phyloP scores from a whole-genome alignment of 2,329 filamentous ascomycete species.

The Colletotrichum kahawae region DNA sequence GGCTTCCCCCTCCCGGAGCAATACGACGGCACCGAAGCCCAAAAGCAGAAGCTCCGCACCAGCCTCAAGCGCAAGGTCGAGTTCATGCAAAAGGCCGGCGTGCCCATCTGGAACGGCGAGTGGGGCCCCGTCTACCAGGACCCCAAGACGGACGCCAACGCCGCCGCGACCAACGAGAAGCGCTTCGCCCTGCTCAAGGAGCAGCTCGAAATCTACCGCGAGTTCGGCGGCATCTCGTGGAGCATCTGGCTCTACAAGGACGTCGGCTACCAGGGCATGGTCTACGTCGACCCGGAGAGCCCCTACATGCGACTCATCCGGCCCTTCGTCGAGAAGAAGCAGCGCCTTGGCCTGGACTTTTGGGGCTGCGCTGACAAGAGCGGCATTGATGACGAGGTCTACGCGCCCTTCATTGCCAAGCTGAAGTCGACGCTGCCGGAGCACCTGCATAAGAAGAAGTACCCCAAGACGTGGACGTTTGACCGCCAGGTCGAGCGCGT shows the following conservation, averaged over 20 bases:
- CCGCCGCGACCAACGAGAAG: constrained; percentile 41
- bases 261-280: constrained; percentile 61
- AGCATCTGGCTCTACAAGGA: constrained; percentile 67
- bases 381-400: constrained; percentile 40
- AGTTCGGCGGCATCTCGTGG: constrained; percentile 52
- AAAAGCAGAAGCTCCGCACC: constrained; percentile 43
- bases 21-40: constrained; percentile 44
- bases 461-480: constrained; percentile 56
- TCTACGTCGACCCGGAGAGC: constrained; percentile 49
- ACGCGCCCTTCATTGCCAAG: constrained; percentile 42
- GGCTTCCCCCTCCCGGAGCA: constrained; percentile 50
- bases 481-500: constrained; percentile 54
- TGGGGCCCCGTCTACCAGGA: constrained; percentile 56
- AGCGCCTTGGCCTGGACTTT: constrained; percentile 55
- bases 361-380: constrained; percentile 49
- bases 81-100: constrained; percentile 45
- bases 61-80: constrained; percentile 47
- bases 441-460: constrained; percentile 45
- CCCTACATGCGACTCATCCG: constrained; percentile 55
- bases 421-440: constrained; percentile 48
- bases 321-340: constrained; percentile 62
- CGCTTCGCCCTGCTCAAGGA: constrained; percentile 46
- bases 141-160: constrained; percentile 38
- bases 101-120: constrained; percentile 55
- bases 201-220: constrained; percentile 42